phyloP scores from a whole-genome alignment of 2,329 filamentous ascomycete species.

The Xylariomycetidae sp. region DNA sequence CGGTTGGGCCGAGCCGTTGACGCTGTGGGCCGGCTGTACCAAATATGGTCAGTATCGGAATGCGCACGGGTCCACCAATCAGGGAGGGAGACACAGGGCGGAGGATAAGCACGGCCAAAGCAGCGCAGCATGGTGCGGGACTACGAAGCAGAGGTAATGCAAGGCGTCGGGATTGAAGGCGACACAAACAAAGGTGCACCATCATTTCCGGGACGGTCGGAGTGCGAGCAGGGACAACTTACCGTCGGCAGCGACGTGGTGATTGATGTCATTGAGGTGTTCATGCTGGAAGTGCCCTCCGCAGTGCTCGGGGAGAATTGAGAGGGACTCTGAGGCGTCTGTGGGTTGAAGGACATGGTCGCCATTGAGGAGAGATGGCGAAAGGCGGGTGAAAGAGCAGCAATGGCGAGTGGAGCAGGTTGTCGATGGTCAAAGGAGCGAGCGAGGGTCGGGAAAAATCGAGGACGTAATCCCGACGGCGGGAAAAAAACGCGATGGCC shows the following conservation, averaged over 20 bases:
- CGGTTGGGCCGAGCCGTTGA: slow-evolving; percentile 20
- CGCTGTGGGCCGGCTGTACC: slow-evolving; percentile 23
- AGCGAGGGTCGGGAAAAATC: slow-evolving; percentile 8
- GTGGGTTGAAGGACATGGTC: slow-evolving; percentile 62
- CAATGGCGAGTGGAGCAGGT: slow-evolving; percentile 8
- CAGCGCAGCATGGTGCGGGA: too few species aligned
- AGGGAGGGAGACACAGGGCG: too few species aligned
- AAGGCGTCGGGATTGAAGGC: too few species aligned
- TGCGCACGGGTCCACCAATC: too few species aligned
- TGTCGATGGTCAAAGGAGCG: slow-evolving; percentile 6
- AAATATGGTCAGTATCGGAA: slow-evolving; percentile 9
- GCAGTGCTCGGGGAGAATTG: slow-evolving; percentile 52
- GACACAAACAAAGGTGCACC: too few species aligned
- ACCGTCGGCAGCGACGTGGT: slow-evolving; percentile 51
- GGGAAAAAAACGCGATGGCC: slow-evolving; percentile 2
- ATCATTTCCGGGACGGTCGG: background rate
- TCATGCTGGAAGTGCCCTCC: slow-evolving; percentile 45
- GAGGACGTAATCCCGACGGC: slow-evolving; percentile 8
- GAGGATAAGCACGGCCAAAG: too few species aligned
- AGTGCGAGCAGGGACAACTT: too few species aligned
- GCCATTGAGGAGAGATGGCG: slow-evolving; percentile 27
- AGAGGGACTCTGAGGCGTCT: slow-evolving; percentile 62
- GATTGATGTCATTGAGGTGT: slow-evolving; percentile 44
- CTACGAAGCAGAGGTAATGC: too few species aligned
- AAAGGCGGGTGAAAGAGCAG: slow-evolving; percentile 6